Evolutionary conservation across 73 alveolate species (phyloP).

Genomic region (Paramecium bursaria): DNA sequence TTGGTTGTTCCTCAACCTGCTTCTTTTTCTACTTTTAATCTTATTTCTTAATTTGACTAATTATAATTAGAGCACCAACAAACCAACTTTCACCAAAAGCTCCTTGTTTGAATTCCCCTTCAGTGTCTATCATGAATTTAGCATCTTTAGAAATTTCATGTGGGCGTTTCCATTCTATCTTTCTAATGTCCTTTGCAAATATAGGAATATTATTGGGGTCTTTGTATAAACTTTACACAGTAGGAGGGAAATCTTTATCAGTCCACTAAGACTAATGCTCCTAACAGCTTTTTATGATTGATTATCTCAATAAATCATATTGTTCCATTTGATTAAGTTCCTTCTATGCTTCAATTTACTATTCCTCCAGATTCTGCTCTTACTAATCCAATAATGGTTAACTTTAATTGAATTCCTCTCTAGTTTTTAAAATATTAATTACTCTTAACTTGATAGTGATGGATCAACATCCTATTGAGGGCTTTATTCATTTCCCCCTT

Average conservation of each 20-base stretch:
- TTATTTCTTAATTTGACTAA: constrained; percentile 70
- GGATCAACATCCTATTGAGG: too few species aligned
- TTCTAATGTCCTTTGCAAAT: constrained; percentile 81
- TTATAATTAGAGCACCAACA: constrained; percentile 82
- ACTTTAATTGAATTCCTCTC: too few species aligned
- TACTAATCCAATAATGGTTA: too few species aligned
- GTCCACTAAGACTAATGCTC: constrained; percentile 62
- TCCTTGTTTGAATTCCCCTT: constrained; percentile 98
- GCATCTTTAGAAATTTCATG: constrained; percentile 93
- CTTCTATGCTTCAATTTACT: too few species aligned
- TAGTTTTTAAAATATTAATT: too few species aligned
- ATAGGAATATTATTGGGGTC: constrained; percentile 87
- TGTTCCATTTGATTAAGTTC: too few species aligned
- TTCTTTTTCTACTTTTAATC: constrained; percentile 66
- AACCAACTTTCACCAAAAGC: constrained; percentile 98
- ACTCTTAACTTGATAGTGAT: too few species aligned
- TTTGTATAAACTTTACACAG: constrained; percentile 80
- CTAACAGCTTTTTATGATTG: constrained; percentile 27
- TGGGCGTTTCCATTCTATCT: constrained; percentile 93
- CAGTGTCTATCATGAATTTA: constrained; percentile 86
- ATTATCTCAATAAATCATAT: too few species aligned
- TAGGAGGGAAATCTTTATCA: constrained; percentile 87
- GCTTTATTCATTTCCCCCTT: too few species aligned
- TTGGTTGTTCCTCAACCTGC: background rate
- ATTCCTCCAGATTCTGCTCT: too few species aligned